These are phyloP conservation scores for Mucor racemosus DNA, from an alignment of 371 early-diverging fungal species.

Conservation along the genomic window DNA sequence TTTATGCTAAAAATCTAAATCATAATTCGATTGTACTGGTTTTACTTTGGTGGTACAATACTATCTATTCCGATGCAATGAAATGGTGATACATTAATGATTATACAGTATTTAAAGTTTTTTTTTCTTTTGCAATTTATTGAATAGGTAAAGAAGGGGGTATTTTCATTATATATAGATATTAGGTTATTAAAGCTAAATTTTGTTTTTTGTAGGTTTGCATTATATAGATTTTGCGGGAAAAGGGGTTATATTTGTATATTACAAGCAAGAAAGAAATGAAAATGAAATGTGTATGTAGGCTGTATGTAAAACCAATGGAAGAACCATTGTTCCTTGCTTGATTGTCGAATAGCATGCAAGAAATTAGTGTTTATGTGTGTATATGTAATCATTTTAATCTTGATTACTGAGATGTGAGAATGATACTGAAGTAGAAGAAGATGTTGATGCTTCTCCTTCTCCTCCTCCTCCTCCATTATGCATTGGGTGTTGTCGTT, in stretches of 20 bases:
- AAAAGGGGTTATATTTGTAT: background rate
- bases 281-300: background rate
- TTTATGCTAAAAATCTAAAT: background rate
- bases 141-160: background rate
- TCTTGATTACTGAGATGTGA: slow-evolving; percentile 6
- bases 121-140: slow-evolving; percentile 1
- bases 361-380: background rate
- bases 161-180: background rate
- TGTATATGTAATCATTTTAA: background rate
- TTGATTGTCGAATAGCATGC: background rate
- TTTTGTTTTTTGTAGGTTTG: background rate
- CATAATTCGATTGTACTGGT: background rate
- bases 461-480: slow-evolving; percentile 5
- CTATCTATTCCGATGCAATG: background rate
- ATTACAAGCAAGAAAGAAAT: background rate
- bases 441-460: background rate
- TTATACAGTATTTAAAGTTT: background rate
- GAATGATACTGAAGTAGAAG: background rate
- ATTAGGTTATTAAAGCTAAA: background rate
- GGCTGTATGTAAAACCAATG: background rate
- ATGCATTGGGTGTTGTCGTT: slow-evolving; percentile 5
- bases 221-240: background rate
- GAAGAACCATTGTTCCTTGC: slow-evolving; percentile 1
- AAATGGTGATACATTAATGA: background rate
- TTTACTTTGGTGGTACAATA: background rate